Base-by-base conservation (phyloP, 352 stramenopile species). In the Globisporangium nodosum region DNA sequence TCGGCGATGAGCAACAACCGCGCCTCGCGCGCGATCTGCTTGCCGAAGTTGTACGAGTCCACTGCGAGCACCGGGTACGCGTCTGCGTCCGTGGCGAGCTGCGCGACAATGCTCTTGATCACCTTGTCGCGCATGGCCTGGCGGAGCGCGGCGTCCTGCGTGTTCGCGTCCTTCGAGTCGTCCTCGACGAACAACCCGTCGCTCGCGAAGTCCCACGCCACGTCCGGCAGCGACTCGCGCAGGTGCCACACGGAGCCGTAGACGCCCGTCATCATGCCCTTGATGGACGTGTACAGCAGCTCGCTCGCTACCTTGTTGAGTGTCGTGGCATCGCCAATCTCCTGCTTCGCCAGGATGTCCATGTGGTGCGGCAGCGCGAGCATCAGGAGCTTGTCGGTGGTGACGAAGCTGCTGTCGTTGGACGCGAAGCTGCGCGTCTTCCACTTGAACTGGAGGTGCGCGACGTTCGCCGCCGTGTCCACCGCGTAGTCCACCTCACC, bases 31-130 rank as follows among this genome's bases (percentile, higher is more conserved):
- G 71, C 78, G 37, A 94, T 74, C 40, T 88, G 78, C 54, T 93
- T 93, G 48, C 81, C 84, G 60, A 93, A 93, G 55, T 84, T 85
- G 65, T 93, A 93, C 61, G 71, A 76, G 60, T 93, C 81, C 11
- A 69, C 63, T 5, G 75, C 72, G 0, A 84, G 66, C 18, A 64
- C 58, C 1, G 74, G 71, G 53, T 78, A 88, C 58, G 69, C 70
- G n/a, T 78, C 48, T 30, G 74, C 75, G 55, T 93, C 83, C 13
- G 77, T 37, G 11, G 70, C 56, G 3, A 93, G 60, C 24, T 73
- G 66, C 18, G 70, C 54, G 13, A 72, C 18, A 37, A 91, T 87
- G 20, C 72, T 62, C 31, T 76, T 49, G 9, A 20, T 68, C 0
- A 52, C 74, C 18, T 60, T 64, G 7, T 55, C 53, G 46, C 65